Conservation (phyloP, 225 moss, liverwort and hornwort genomes). For the Pseudisothecium myosuroides region DNA sequence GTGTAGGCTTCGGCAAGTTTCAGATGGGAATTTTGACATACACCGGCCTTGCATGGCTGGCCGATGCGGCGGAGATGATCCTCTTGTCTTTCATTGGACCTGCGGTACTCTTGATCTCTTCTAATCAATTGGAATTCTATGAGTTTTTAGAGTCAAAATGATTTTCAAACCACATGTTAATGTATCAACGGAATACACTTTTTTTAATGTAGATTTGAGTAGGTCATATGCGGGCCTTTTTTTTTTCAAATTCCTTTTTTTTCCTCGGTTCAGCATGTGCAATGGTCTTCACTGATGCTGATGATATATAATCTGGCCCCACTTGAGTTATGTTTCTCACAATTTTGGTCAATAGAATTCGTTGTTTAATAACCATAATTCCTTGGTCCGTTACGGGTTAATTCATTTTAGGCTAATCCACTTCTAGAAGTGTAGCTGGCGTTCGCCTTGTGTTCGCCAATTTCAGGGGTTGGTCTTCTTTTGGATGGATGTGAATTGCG, state of each 20-base stretch:
- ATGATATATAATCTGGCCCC: background rate
- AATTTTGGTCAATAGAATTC: background rate
- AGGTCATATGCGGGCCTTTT: background rate
- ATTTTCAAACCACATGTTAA: background rate
- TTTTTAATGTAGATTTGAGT: background rate
- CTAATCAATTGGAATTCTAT: background rate
- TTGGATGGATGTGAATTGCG: background rate
- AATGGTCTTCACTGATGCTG: background rate
- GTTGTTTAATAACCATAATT: background rate
- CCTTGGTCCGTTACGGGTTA: background rate
- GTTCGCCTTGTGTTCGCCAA: background rate
- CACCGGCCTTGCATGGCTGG: conserved; percentile 90
- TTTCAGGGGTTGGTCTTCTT: background rate
- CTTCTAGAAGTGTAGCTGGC: background rate
- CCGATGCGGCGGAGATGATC: conserved; percentile 98
- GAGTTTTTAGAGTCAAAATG: background rate
- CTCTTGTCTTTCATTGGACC: conserved; percentile 95
- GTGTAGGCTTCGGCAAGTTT: conserved; percentile 80
- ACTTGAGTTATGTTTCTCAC: background rate
- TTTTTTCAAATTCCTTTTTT: no score
- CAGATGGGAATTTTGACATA: conserved; percentile 70
- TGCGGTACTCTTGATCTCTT: conserved; percentile 33
- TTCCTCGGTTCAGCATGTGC: background rate
- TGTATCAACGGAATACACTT: background rate
- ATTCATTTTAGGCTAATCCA: background rate